Conservation (phyloP, 306 rosid species). For the Dalbergia cochinchinensis region DNA sequence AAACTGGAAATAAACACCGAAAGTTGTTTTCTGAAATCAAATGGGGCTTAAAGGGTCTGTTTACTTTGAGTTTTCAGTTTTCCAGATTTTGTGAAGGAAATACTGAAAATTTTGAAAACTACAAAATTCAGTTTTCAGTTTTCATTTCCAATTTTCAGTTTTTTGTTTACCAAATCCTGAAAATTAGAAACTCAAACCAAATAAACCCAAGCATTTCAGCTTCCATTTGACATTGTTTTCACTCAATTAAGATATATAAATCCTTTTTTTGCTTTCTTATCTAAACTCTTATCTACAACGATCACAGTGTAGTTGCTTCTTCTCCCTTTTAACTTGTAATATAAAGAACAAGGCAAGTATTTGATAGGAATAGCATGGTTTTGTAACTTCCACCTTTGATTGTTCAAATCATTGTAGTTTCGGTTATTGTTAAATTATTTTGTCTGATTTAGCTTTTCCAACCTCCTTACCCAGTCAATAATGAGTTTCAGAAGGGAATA, state of each 20-base stretch:
- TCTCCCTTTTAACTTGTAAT: slow-evolving; percentile 7
- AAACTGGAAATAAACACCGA: too few relatives aligned
- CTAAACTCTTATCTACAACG: not conserved
- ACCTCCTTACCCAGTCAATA: too few relatives aligned
- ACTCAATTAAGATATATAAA: slow-evolving; percentile 3
- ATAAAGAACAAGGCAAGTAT: not conserved
- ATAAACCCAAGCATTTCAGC: slow-evolving; percentile 33
- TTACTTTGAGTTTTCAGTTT: too few relatives aligned
- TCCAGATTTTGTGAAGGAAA: too few relatives aligned
- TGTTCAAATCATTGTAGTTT: slow-evolving; percentile 8
- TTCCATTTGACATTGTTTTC: slow-evolving; percentile 14
- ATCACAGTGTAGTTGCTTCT: slow-evolving; percentile 24
- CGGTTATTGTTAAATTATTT: not conserved
- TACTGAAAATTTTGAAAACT: too few relatives aligned
- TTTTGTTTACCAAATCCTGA: too few relatives aligned
- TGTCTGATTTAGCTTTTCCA: not conserved
- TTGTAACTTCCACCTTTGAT: not conserved
- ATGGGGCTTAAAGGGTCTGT: too few relatives aligned
- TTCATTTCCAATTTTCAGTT: too few relatives aligned
- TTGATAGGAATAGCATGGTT: not conserved
- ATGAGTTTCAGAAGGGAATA: not conserved
- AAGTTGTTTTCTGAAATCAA: too few relatives aligned
- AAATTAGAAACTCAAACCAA: too few relatives aligned
- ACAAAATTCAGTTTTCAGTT: too few relatives aligned
- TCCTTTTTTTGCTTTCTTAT: slow-evolving; percentile 19